Evolutionary conservation across 139 green algal species (phyloP).

Genomic region (Chlorella sp.): DNA sequence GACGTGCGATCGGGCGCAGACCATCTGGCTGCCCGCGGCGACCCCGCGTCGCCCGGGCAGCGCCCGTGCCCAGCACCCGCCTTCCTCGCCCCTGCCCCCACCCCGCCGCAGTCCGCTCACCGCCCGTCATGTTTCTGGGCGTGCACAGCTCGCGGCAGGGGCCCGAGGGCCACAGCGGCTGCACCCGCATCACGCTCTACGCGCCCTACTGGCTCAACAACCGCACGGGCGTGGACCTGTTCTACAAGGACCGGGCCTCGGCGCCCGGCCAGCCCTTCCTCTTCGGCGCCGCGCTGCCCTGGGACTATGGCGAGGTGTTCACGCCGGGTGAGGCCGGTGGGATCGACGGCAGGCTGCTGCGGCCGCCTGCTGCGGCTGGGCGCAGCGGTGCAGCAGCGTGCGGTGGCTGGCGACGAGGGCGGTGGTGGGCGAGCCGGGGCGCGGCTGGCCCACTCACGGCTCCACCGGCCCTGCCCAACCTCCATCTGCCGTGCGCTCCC

Average conservation of each 20-base stretch:
- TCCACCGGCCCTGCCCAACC: too few relatives aligned
- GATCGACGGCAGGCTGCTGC: not conserved
- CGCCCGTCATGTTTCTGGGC: slow-evolving; percentile 53
- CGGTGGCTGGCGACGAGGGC: too few relatives aligned
- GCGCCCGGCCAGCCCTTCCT: slow-evolving; percentile 40
- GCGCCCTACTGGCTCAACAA: slow-evolving; percentile 84
- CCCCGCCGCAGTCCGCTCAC: slow-evolving; percentile 27
- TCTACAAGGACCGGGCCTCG: slow-evolving; percentile 59
- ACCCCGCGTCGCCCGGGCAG: too few relatives aligned
- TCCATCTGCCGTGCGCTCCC: too few relatives aligned
- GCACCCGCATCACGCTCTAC: slow-evolving; percentile 60
- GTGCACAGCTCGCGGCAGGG: slow-evolving; percentile 56
- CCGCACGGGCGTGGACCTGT: slow-evolving; percentile 73
- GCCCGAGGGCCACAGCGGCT: slow-evolving; percentile 24
- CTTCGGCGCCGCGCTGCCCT: slow-evolving; percentile 32
- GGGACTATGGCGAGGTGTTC: slow-evolving; percentile 49
- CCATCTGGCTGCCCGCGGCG: too few relatives aligned
- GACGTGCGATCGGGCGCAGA: too few relatives aligned
- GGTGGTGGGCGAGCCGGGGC: too few relatives aligned
- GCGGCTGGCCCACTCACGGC: too few relatives aligned
- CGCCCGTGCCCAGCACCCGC: too few relatives aligned
- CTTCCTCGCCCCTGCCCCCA: not conserved
- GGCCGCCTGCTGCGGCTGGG: not conserved
- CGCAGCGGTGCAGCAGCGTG: too few relatives aligned
- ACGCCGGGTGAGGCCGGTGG: slow-evolving; percentile 31